Percentiles rank a stretch among this genome's conserved stretches.
These are phyloP conservation scores for Wickerhamomyces tratensis DNA, from an alignment of 805 yeast genomes.

Conservation along the genomic window DNA sequence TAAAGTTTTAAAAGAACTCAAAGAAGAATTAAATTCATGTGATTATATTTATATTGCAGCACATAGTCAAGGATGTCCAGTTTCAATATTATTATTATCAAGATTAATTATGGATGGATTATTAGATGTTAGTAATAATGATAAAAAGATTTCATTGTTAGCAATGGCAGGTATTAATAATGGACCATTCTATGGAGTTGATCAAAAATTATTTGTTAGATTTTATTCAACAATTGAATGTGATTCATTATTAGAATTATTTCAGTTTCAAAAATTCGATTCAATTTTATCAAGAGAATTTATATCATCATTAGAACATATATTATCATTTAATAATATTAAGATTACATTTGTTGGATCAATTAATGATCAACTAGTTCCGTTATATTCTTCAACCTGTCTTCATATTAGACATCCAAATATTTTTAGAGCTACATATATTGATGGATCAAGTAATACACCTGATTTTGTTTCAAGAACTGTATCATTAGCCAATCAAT, in stretches of 20 bases:
- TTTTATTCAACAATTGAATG: conserved; percentile 89
- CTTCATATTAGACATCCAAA: conserved; percentile 83
- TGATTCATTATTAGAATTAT: conserved; percentile 76
- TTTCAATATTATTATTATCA: conserved; percentile 71
- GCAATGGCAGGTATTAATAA: conserved; percentile 95
- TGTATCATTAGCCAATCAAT: conserved; percentile 60
- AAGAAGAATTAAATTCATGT: conserved; percentile 40
- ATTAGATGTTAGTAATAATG: conserved; percentile 19
- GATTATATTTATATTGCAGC: conserved; percentile 89
- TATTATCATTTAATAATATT: conserved; percentile 54
- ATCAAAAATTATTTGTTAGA: conserved; percentile 71
- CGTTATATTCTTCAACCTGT: conserved; percentile 81
- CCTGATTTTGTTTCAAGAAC: conserved; percentile 73
- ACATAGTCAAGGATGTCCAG: conserved; percentile 96
- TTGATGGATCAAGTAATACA: conserved; percentile 72
- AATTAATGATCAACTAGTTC: conserved; percentile 89
- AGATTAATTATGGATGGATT: conserved; percentile 54
- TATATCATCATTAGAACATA: conserved; percentile 52
- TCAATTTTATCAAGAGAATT: conserved; percentile 65
- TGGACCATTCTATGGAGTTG: conserved; percentile 91
- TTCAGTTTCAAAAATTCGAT: conserved; percentile 75
- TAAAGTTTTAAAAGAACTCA: conserved; percentile 61
- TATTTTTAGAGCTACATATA: conserved; percentile 78
- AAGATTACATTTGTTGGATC: conserved; percentile 82
- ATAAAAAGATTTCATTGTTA: conserved; percentile 49